Conservation (phyloP, 306 rosid species). For the Lathyrus oleraceus region DNA sequence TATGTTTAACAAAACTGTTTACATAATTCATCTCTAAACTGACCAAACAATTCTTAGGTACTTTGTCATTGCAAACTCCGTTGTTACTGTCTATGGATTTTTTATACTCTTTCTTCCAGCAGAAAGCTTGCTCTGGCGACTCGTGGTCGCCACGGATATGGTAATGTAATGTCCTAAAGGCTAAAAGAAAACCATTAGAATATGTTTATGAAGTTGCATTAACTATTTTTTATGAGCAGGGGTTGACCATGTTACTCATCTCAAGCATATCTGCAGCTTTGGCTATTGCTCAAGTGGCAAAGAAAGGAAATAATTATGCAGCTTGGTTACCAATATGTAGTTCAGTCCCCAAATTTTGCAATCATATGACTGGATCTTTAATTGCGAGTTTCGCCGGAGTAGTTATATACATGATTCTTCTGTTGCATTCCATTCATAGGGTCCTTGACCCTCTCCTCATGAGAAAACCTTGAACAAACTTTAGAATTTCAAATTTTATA, state of each 20-base stretch:
- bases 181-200: no score
- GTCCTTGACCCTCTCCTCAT: conserved; percentile 68
- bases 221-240: conserved; percentile 44
- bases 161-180: conserved; percentile 48
- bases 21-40: not conserved
- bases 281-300: conserved; percentile 74
- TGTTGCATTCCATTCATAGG: conserved; percentile 56
- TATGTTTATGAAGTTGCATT: not conserved
- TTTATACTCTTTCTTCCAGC: conserved; percentile 72
- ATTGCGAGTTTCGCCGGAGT: conserved; percentile 48
- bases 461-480: conserved; percentile 27
- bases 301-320: conserved; percentile 66
- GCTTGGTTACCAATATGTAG: conserved; percentile 84
- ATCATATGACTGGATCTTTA: conserved; percentile 59
- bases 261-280: conserved; percentile 74
- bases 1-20: not conserved
- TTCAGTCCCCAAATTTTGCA: conserved; percentile 61
- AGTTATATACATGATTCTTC: conserved; percentile 45
- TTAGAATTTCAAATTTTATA: no score
- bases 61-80: conserved; percentile 66
- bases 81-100: conserved; percentile 68
- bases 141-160: conserved; percentile 67
- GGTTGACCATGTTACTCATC: conserved; percentile 52
- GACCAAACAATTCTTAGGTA: conserved; percentile 53
- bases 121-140: conserved; percentile 71